Base-by-base conservation (phyloP, 2,329 filamentous ascomycete species). In the Trichoderma koningiopsis region DNA sequence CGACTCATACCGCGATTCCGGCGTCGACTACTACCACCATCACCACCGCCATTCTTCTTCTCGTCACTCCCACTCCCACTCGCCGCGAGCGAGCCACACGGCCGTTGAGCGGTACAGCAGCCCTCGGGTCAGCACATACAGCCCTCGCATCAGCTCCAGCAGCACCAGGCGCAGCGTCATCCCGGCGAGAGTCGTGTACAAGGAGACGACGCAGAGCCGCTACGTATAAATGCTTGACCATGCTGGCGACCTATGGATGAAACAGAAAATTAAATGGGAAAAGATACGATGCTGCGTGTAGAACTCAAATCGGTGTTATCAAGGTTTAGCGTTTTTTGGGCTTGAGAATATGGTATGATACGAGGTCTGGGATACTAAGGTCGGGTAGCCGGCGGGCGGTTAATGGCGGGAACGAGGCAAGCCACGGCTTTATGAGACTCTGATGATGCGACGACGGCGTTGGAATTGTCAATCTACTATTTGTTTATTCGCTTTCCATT, bases 1-100 rank as follows among this genome's bases (percentile, higher is more conserved):
- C n/a, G 47, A 49, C 47, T 49, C 47, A 49, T 22, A 22, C 47
- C 47, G 47, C 11, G 47, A 49, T 5, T 49, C 47, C 22, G 22
- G 22, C 3, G n/a, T 77, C 64, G 75, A 78, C 55, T 77, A 79
- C 71, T 75, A 74, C 37, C 76, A 80, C 60, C 77, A 77, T 58
- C 77, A 78, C 53, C 77, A 79, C 40, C 61, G 40, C 61, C 61
- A 49, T 49, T 49, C 47, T 55, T 19, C 22, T 22, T 75, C 78
- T 19, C 77, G 79, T 68, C 77, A 79, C 11, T 35, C 33, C 11
- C 77, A 79, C 31, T 33, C 31, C 5, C 77, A 79, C 58, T 80
- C 80, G 29, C 82, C 83, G 58, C 76, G 80, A 57, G 77, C 78
- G n/a, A 83, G 81, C 78, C 82, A 83, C 78, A 79, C 78, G 59